Percentiles rank a stretch among this genome's conserved stretches.
Conservation (phyloP, 2,329 filamentous ascomycete genomes). For the Penicillium polonicum region DNA sequence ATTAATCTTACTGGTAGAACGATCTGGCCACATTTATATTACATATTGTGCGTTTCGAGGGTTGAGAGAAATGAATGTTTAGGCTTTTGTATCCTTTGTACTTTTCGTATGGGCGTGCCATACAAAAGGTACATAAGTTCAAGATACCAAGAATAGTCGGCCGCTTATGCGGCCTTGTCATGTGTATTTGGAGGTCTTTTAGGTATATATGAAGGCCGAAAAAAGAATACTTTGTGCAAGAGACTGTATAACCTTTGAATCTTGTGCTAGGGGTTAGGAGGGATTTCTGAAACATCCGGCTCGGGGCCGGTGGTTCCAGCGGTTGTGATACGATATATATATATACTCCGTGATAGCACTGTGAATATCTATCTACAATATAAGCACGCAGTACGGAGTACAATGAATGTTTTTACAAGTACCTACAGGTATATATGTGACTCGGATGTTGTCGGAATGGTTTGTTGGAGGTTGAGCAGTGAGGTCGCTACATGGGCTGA, state of each 20-base stretch:
- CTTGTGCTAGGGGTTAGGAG: background rate
- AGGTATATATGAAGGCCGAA: no score
- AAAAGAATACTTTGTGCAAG: no score
- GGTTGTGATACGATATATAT: background rate
- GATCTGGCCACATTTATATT: background rate
- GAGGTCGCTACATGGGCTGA: background rate
- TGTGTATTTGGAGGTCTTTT: no score
- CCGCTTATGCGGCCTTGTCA: no score
- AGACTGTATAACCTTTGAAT: no score
- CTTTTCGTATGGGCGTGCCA: background rate
- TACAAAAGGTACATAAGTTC: background rate
- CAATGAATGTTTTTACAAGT: background rate
- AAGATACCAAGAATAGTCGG: no score
- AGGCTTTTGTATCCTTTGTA: background rate
- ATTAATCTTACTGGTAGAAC: background rate
- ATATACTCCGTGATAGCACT: background rate
- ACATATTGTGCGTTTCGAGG: background rate
- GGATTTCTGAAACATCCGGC: background rate
- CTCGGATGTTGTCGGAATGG: background rate
- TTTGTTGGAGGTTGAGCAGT: no score
- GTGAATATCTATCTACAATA: background rate
- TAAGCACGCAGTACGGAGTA: background rate
- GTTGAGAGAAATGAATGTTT: background rate
- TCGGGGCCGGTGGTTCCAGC: background rate
- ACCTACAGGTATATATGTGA: background rate